Evolutionary conservation across 345 rosid species (phyloP).

Genomic region (Ceriops decandra): DNA sequence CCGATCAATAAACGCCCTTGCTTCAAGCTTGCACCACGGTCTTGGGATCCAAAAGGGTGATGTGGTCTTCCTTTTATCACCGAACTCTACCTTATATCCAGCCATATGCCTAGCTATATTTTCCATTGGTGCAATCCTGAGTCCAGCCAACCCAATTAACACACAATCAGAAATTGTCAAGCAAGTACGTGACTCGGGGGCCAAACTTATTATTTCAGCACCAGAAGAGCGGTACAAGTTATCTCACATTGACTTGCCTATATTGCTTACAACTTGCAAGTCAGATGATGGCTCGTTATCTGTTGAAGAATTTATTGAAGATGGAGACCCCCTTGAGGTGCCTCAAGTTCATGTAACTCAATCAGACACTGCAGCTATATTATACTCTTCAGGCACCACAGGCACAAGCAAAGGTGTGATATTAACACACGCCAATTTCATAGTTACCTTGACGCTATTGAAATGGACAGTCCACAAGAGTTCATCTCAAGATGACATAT

Average conservation of each 20-base stretch:
- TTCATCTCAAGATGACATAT: slow-evolving; percentile 38
- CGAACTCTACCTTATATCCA: slow-evolving; percentile 51
- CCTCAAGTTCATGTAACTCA: slow-evolving; percentile 26
- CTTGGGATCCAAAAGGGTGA: slow-evolving; percentile 50
- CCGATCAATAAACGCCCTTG: slow-evolving; percentile 42
- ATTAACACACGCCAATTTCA: slow-evolving; percentile 50
- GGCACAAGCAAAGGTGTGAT: slow-evolving; percentile 64
- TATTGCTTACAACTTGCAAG: slow-evolving; percentile 30
- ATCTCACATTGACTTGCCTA: slow-evolving; percentile 22
- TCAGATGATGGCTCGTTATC: slow-evolving; percentile 19
- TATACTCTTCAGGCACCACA: slow-evolving; percentile 68
- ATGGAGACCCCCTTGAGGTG: slow-evolving; percentile 33
- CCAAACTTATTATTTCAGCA: slow-evolving; percentile 40
- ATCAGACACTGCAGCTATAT: slow-evolving; percentile 50
- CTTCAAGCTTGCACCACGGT: slow-evolving; percentile 40
- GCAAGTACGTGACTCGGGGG: slow-evolving; percentile 52
- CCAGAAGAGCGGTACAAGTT: slow-evolving; percentile 51
- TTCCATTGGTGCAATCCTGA: slow-evolving; percentile 51
- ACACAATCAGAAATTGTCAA: slow-evolving; percentile 44
- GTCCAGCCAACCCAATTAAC: slow-evolving; percentile 54
- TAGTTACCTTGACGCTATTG: slow-evolving; percentile 33
- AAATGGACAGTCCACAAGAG: slow-evolving; percentile 43
- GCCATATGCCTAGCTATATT: slow-evolving; percentile 47
- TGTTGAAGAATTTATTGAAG: slow-evolving; percentile 43
- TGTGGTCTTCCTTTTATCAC: slow-evolving; percentile 52